Base-by-base conservation (phyloP, 495 filamentous ascomycete genomes). In the Pseudevernia furfuracea region DNA sequence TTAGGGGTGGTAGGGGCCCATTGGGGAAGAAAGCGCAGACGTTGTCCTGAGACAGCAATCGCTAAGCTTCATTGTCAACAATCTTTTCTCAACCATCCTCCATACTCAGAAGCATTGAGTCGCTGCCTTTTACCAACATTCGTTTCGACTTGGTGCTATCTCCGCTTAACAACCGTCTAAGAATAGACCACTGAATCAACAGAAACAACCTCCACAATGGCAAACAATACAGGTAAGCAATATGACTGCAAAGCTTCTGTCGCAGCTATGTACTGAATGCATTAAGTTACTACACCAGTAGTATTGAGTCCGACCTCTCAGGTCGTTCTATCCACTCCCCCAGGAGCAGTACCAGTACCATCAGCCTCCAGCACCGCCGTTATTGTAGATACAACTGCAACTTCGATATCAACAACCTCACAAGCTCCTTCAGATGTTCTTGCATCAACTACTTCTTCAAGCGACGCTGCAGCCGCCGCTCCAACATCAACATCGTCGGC, bases 401-500 rank as follows among this genome's bases (percentile, higher is more conserved):
- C 32, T 34, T 30, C 25, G 17, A 63, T 37, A 57, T 19, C 38
- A 14, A n/a, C 56, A 41, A 41, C 61, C 11, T 58, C 61, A n/a
- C 9, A 44, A 43, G 9, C 61, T 44, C 11, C 61, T 46, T n/a
- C 61, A 46, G 21, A 57, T 9, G 61, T 63, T 43, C 23, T 32
- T 30, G 49, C 49, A 17, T 19, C 49, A 4, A 5, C 37, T 39
- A 36, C 52, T 17, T 41, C 61, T 57, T 30, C 53, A 43, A 17
- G 30, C 41, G 28, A 39, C 4, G 11, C 61, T 14, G n/a, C 52
- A 39, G 52, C 74, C 32, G 61, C 63, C 17, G 52, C 73, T 14
- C 75, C 76, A 19, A 66, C 74, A 15, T 7, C 64, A 36, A 36
- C 71, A 5, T 59, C 73, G 23, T 56, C 72, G 15, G 64, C 61